Base-by-base conservation (phyloP, 768 basidiomycete genomes). In the Fistulinella prunicolor region DNA sequence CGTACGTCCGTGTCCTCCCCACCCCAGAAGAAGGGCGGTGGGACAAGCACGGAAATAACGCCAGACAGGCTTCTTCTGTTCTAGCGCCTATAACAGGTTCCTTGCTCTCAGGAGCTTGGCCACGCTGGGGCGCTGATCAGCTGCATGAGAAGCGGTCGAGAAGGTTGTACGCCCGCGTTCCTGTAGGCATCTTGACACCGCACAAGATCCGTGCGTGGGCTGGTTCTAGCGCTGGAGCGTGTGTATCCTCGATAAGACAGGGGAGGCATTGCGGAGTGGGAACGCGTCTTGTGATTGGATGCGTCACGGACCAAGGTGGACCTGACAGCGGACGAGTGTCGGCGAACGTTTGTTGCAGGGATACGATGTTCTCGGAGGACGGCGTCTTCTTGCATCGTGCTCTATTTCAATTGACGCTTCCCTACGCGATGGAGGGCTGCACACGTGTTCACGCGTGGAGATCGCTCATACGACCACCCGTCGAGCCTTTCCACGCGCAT, bases 151-250 rank as follows among this genome's bases (percentile, higher is more conserved):
- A 65, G 26, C 49, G 17, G 67, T 5, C 54, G 17, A 14, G 66
- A 36, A 57, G 51, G 24, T 50, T 55, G n/a, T 51, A 36, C n/a
- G 35, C 26, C 23, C 20, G 21, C 19, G 47, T 50, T 46, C 44
- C 41, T 44, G 29, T 29, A 23, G n/a, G 1, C 5, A 38, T 38
- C 39, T 38, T 72, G 50, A 53, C 58, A n/a, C 59, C 68, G 14
- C 62, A 71, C 38, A 65, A 50, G 46, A 58, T 75, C 38, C 70
- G 71, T 26, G 60, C 70, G 34, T 72, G 63, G 49, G 17, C 17
- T n/a, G n/a, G n/a, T 17, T 74, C 21, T 19, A 35, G 26, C 19
- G 12, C 17, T 49, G 16, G 21, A 20, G n/a, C 21, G 48, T 35
- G 41, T 36, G 54, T 53, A 47, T 44, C 19, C 52, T 58, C 13